Evolutionary conservation across 345 rosid genomes (phyloP).

Genomic region (Dimocarpus longan): DNA sequence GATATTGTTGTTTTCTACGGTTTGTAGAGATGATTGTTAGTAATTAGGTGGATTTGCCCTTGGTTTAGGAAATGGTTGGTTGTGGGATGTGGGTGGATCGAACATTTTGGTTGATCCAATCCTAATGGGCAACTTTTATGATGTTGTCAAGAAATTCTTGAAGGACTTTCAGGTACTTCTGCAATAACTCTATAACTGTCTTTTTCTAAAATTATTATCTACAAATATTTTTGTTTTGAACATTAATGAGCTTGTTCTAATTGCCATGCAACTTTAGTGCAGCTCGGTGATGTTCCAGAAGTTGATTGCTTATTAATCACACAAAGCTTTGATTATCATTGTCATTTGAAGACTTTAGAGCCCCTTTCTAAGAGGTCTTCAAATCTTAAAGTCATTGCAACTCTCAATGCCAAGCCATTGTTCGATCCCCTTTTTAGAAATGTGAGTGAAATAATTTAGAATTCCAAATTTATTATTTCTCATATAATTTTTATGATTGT

Average conservation of each 20-base stretch:
- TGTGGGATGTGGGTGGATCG: conserved; percentile 74
- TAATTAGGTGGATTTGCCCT: too few species aligned
- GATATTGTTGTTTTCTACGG: too few species aligned
- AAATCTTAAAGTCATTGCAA: not conserved
- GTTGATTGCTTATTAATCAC: conserved; percentile 78
- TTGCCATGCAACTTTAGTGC: conserved; percentile 22
- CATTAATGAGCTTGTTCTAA: too few species aligned
- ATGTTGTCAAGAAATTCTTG: conserved; percentile 77
- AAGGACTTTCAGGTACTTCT: conserved; percentile 64
- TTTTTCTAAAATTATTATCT: not conserved
- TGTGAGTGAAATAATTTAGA: too few species aligned
- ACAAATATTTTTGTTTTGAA: not conserved
- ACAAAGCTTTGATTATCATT: conserved; percentile 97
- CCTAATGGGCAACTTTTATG: conserved; percentile 57
- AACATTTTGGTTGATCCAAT: conserved; percentile 81
- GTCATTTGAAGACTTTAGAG: conserved; percentile 79
- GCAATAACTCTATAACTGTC: not conserved
- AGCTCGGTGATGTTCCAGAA: conserved; percentile 83
- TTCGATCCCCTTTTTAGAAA: too few species aligned
- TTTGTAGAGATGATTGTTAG: too few species aligned
- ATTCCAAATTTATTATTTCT: too few species aligned
- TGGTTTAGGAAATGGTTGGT: conserved; percentile 82
- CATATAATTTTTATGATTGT: too few species aligned
- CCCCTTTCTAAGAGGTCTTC: conserved; percentile 68
- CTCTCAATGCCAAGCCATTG: too few species aligned